Evolutionary conservation across 805 yeast genomes (phyloP).

Genomic region (Candida glaebosa): DNA sequence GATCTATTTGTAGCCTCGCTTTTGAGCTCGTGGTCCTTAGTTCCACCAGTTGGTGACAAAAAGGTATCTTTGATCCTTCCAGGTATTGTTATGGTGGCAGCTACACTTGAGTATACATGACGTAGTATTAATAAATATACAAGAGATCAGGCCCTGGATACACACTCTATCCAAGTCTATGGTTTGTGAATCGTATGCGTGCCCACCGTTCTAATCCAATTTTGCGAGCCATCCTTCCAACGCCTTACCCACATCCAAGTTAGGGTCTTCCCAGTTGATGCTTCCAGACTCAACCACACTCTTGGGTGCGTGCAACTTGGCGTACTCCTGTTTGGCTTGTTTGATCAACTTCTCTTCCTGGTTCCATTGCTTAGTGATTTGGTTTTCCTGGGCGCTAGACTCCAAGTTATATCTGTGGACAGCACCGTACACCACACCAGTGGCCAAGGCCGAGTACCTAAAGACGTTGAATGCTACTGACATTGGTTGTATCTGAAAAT

Average conservation of each 20-base stretch:
- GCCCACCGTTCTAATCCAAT: constrained; percentile 38
- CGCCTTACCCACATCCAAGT: constrained; percentile 76
- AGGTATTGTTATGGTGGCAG: no score
- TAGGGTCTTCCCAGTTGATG: constrained; percentile 81
- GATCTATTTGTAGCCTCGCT: no score
- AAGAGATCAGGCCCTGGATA: not conserved
- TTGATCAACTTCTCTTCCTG: constrained; percentile 71
- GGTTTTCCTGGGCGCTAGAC: constrained; percentile 53
- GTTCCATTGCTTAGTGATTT: constrained; percentile 56
- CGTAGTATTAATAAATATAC: not conserved
- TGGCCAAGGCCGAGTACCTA: constrained; percentile 88
- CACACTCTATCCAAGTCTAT: no score
- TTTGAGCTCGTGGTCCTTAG: no score
- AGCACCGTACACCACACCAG: constrained; percentile 88
- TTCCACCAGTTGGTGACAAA: no score
- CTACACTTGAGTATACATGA: not conserved
- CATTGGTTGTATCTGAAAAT: constrained; percentile 18
- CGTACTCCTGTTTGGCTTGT: constrained; percentile 88
- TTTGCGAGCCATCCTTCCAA: constrained; percentile 64
- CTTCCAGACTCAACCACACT: constrained; percentile 43
- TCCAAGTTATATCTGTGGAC: constrained; percentile 73
- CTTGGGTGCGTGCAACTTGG: constrained; percentile 51
- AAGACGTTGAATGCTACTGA: constrained; percentile 57
- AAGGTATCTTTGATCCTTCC: no score
- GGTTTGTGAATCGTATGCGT: no score